These are phyloP conservation scores for Lunularia cruciata DNA, from an alignment of 225 moss, liverwort and hornwort species.

Conservation along the genomic window DNA sequence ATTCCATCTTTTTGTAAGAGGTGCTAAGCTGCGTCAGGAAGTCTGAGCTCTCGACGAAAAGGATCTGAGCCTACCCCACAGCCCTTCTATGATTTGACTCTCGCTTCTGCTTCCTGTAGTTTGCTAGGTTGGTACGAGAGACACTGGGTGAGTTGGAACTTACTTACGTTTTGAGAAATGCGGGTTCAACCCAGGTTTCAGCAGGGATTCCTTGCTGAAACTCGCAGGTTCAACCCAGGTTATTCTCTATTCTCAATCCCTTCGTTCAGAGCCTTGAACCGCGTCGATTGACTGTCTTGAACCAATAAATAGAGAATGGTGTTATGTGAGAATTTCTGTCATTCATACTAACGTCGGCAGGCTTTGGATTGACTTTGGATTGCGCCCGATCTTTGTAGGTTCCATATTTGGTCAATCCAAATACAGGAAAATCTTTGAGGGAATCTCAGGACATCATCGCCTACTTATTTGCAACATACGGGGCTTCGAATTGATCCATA, in stretches of 20 bases:
- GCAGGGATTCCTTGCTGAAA: conserved; percentile 66
- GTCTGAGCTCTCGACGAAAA: too few species aligned
- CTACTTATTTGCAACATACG: conserved; percentile 48
- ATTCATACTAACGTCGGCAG: too few species aligned
- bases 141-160: conserved; percentile 88
- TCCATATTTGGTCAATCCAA: conserved; percentile 53
- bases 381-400: conserved; percentile 27
- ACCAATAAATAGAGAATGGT: too few species aligned
- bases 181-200: conserved; percentile 90
- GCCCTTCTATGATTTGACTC: too few species aligned
- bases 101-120: conserved; percentile 37
- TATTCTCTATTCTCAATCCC: not conserved
- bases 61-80: too few species aligned
- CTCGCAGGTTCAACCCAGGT: conserved; percentile 90
- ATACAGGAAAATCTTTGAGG: conserved; percentile 40
- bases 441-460: conserved; percentile 43
- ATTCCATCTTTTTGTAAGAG: too few species aligned
- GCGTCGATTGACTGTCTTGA: too few species aligned
- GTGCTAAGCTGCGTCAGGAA: too few species aligned
- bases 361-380: not conserved
- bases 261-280: too few species aligned
- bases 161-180: conserved; percentile 79
- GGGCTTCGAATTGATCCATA: conserved; percentile 16
- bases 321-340: too few species aligned
- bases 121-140: conserved; percentile 91